These are phyloP conservation scores for Neospermospora avenae DNA, from an alignment of 2,329 filamentous ascomycete genomes.

Conservation along the genomic window DNA sequence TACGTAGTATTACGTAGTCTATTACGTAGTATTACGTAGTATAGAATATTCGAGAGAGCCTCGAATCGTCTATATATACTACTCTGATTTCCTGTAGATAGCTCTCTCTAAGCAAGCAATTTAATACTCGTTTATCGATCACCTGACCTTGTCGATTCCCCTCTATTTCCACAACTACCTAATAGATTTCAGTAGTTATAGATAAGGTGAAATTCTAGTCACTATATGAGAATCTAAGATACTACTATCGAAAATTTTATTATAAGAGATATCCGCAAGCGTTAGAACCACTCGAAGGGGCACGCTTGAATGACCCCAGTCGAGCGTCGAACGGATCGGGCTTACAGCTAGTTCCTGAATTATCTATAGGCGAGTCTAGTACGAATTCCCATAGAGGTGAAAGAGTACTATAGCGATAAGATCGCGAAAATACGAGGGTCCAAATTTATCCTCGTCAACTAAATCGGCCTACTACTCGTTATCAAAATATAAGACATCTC, in stretches of 20 bases:
- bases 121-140: no score
- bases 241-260: neutral
- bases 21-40: no score
- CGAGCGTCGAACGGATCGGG: neutral
- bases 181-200: neutral
- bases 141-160: no score
- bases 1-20: no score
- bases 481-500: slow-evolving; percentile 20
- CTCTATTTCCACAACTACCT: neutral
- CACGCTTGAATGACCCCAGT: neutral
- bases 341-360: slow-evolving; percentile 12
- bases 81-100: no score
- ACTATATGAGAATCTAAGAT: neutral
- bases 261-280: neutral
- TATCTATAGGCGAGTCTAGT: slow-evolving; percentile 38
- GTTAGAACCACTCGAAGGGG: neutral
- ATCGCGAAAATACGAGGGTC: slow-evolving; percentile 16
- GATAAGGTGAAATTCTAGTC: neutral
- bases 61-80: no score
- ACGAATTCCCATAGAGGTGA: slow-evolving; percentile 20
- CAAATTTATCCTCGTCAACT: slow-evolving; percentile 15
- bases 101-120: no score
- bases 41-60: no score
- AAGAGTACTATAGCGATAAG: slow-evolving; percentile 14
- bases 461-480: slow-evolving; percentile 12